phyloP scores from a whole-genome alignment of 768 basidiomycete species.

The Trametes elegans region DNA sequence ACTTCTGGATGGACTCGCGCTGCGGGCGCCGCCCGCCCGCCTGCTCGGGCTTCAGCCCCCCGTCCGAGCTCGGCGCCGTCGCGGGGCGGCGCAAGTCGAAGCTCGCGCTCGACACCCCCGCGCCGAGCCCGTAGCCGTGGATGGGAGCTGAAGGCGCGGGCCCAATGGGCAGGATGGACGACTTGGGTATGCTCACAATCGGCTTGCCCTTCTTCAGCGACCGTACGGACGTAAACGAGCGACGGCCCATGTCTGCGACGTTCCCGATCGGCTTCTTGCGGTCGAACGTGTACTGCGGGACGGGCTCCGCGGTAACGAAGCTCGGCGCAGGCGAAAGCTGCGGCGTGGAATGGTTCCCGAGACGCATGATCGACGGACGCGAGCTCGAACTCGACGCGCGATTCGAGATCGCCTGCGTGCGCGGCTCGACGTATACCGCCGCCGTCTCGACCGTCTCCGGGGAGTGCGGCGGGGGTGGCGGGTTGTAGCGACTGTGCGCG shows the following conservation, averaged over 20 bases:
- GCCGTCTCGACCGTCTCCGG: constrained; percentile 12
- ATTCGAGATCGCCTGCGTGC: constrained; percentile 35
- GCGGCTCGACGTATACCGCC: constrained; percentile 32
- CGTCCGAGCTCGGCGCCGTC: constrained; percentile 21
- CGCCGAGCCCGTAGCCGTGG: constrained; percentile 4
- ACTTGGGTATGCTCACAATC: constrained; percentile 33
- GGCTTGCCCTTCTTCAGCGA: constrained; percentile 32
- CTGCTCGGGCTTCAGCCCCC: constrained; percentile 23
- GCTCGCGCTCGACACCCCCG: neutral
- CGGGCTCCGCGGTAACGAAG: constrained; percentile 6
- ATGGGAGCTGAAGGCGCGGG: constrained; percentile 11
- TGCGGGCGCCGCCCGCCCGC: constrained; percentile 36
- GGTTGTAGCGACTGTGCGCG: constrained; percentile 15
- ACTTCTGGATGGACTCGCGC: constrained; percentile 58
- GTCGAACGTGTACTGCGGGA: constrained; percentile 32
- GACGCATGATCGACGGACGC: constrained; percentile 53
- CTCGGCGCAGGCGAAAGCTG: constrained; percentile 42
- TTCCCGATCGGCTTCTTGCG: constrained; percentile 54
- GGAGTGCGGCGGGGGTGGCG: constrained; percentile 4
- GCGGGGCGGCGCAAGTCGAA: constrained; percentile 11
- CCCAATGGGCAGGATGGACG: constrained; percentile 17
- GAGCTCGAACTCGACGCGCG: constrained; percentile 24
- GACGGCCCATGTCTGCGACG: constrained; percentile 35
- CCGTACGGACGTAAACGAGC: constrained; percentile 40
- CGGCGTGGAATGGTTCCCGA: constrained; percentile 71